Evolutionary conservation across 345 rosid species (phyloP).

Genomic region (Arabidopsis suecica): DNA sequence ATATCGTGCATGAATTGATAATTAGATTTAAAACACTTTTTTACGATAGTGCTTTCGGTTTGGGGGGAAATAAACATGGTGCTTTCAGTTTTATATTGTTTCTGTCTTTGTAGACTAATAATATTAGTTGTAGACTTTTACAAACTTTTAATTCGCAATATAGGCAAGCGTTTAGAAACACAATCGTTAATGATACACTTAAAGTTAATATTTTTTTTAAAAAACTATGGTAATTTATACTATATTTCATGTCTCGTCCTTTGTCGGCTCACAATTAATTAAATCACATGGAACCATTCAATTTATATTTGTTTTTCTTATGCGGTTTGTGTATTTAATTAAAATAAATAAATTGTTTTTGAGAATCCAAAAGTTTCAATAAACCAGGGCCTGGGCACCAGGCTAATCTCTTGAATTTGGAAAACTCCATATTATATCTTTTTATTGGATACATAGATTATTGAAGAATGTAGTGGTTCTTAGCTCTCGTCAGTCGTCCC

Average conservation of each 20-base stretch:
- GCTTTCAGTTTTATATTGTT: not conserved
- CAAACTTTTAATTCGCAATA: not conserved
- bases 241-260: not conserved
- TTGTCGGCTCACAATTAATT: not conserved
- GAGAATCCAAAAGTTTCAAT: not conserved
- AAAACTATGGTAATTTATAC: not conserved
- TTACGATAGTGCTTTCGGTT: slow-evolving; percentile 4
- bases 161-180: not conserved
- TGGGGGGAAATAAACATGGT: not conserved
- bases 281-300: slow-evolving; percentile 5
- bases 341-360: not conserved
- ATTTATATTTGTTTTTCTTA: not conserved
- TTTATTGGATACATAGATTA: not conserved
- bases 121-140: slow-evolving; percentile 9
- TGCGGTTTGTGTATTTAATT: not conserved
- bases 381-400: not conserved
- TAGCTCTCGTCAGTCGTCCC: not conserved
- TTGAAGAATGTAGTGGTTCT: not conserved
- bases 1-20: not conserved
- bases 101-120: slow-evolving; percentile 12
- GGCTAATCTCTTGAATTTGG: not conserved
- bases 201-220: no score
- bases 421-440: not conserved
- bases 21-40: not conserved
- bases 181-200: not conserved